Evolutionary conservation across 176 grass and related monocot species (phyloP), one percentile per base, ranked within the genome.

Genomic region (Bonia amplexicaulis): DNA sequence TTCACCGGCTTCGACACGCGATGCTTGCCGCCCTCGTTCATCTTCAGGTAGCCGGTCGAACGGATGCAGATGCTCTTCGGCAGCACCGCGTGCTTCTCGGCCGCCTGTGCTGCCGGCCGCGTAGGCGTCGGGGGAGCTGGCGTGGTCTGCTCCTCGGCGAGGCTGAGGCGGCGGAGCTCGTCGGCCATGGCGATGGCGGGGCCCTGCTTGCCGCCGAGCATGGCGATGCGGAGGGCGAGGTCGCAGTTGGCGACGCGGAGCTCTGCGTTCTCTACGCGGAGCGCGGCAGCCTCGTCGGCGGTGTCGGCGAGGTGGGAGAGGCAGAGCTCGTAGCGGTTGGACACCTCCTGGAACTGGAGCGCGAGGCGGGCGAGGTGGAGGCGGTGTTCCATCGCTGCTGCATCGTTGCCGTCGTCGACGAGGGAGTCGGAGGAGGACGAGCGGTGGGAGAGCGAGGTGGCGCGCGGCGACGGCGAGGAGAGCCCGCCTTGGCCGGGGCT

Each of bases 31-130:
- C 44, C 74, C 69, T 80, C 65, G 73, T 73, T 83, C 80, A 80
- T 82, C 89, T 89, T 89, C 26, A 94, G 78, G 80, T 91, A 95
- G 49, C 96, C 93, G 12, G 69, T 87, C 16, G 96, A 98, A 53
- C 96, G 89, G 73, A 95, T 83, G 41, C 91, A 94, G 47, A 95
- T 95, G 89, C 93, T 98, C 85, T 94, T 98, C 9, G 93, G 96
- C 19, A 91, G 71, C 39, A 71, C 69, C 0, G 66, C 79, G 27
- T 67, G 82, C 79, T 88, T 90, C 85, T 92, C 85, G 58, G 86
- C 76, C 5, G 69, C 22, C 67, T 80, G 71, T 63, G 74, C 6
- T 75, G 68, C 6, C 79, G 79, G 29, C 68, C 80, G 42, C 10
- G 85, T 75, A 5, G 84, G 53, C 12, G 14, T 71, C 15, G 47